Percentiles rank a stretch among this genome's conserved stretches.
phyloP scores from a whole-genome alignment of 2,329 filamentous ascomycete species.

The Exutisphaerella laricina region DNA sequence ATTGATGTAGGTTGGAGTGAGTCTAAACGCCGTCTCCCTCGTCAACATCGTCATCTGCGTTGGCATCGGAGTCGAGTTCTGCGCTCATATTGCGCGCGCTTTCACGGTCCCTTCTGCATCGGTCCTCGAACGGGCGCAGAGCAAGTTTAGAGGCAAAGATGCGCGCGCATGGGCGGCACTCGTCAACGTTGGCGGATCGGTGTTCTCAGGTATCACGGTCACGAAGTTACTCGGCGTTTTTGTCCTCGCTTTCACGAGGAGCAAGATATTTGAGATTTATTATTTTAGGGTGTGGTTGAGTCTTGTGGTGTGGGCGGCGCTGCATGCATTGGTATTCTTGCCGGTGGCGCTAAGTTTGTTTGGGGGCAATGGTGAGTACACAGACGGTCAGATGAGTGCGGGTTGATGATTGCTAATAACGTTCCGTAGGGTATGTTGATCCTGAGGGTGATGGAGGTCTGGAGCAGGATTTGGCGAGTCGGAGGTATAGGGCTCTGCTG shows the following conservation, averaged over 20 bases:
- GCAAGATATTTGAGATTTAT: conserved; percentile 99
- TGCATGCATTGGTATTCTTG: conserved; percentile 84
- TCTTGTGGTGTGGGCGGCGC: conserved; percentile 80
- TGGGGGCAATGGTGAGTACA: conserved; percentile 64
- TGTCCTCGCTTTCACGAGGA: conserved; percentile 88
- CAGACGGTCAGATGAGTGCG: neutral
- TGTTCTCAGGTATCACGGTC: conserved; percentile 92
- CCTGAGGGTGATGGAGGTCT: conserved; percentile 81
- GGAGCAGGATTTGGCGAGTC: conserved; percentile 77
- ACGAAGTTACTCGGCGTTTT: conserved; percentile 90
- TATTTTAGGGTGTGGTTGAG: conserved; percentile 97
- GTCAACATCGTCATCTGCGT: conserved; percentile 97
- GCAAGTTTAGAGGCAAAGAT: conserved; percentile 72
- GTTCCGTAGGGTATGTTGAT: conserved; percentile 66
- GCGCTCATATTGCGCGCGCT: conserved; percentile 89
- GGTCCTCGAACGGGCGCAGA: conserved; percentile 71
- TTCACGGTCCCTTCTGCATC: conserved; percentile 87
- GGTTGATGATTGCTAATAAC: neutral
- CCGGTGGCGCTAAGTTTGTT: conserved; percentile 82
- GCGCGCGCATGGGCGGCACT: conserved; percentile 87
- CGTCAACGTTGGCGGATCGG: conserved; percentile 88
- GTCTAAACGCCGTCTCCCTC: conserved; percentile 87
- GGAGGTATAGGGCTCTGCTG: conserved; percentile 70
- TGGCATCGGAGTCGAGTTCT: conserved; percentile 95
- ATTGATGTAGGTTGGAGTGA: conserved; percentile 93